Conservation (phyloP, 345 rosid species). For the Bruguiera parviflora region DNA sequence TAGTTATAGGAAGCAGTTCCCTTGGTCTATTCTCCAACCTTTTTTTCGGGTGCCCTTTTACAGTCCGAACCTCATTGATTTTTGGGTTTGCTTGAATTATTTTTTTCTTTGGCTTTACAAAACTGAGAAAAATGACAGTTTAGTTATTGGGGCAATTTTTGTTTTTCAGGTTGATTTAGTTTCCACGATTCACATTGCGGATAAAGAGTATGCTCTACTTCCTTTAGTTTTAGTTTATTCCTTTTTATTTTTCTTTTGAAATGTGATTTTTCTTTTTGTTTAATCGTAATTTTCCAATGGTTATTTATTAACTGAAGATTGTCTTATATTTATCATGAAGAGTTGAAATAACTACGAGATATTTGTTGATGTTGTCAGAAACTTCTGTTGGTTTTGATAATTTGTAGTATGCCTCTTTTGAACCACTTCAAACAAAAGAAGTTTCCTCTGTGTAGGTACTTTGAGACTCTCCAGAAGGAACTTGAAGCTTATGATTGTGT, state of each 20-base stretch:
- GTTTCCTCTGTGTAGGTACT: conserved; percentile 49
- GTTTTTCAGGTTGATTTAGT: conserved; percentile 85
- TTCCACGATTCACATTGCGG: conserved; percentile 89
- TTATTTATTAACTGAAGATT: not conserved
- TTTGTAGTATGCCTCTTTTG: not conserved
- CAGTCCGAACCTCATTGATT: not conserved
- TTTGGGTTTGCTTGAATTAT: not conserved
- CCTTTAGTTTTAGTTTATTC: not conserved
- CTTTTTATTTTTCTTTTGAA: too few relatives aligned
- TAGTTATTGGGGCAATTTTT: conserved; percentile 2
- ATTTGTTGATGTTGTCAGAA: not conserved
- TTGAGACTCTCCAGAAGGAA: conserved; percentile 73
- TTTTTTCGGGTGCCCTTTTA: conserved; percentile 52
- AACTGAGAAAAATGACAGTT: not conserved
- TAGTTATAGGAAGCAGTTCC: conserved; percentile 59
- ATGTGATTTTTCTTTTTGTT: not conserved
- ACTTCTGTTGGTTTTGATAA: not conserved
- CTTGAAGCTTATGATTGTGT: conserved; percentile 79
- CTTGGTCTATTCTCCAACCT: conserved; percentile 79
- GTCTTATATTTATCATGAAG: not conserved
- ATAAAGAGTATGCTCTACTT: conserved; percentile 62
- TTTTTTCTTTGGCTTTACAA: not conserved
- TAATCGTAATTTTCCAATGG: not conserved
- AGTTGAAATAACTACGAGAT: not conserved
- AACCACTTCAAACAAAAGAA: not conserved